Evolutionary conservation across 768 basidiomycete genomes (phyloP).

Genomic region (Suillus weaverae): DNA sequence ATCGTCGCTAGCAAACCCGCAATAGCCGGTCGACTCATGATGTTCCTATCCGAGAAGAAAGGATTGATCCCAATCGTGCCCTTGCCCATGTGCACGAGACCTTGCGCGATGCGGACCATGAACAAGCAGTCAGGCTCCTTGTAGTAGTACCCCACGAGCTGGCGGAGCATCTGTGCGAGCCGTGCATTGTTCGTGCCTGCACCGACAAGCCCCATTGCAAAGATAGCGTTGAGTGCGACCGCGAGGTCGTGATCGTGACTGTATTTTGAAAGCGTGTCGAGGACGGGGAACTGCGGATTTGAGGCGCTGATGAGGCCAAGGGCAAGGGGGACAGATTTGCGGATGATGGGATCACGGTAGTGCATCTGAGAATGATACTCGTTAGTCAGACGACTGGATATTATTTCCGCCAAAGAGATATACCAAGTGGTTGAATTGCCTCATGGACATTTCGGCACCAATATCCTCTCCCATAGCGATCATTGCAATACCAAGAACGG

Average conservation of each 20-base stretch:
- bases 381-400: slow-evolving; percentile 15
- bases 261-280: slow-evolving; percentile 98
- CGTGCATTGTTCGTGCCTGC: slow-evolving; percentile 99
- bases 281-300: slow-evolving; percentile 90
- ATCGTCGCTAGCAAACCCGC: slow-evolving; percentile 88
- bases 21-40: slow-evolving; percentile 86
- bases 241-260: slow-evolving; percentile 98
- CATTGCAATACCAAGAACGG: slow-evolving; percentile 91
- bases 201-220: slow-evolving; percentile 97
- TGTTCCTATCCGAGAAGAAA: slow-evolving; percentile 89
- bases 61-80: slow-evolving; percentile 97
- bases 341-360: slow-evolving; percentile 91
- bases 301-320: slow-evolving; percentile 94
- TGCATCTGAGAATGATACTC: slow-evolving; percentile 73
- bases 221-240: slow-evolving; percentile 95
- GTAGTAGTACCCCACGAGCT: slow-evolving; percentile 96
- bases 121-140: slow-evolving; percentile 97
- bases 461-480: slow-evolving; percentile 89
- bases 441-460: slow-evolving; percentile 95
- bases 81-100: slow-evolving; percentile 99
- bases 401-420: slow-evolving; percentile 24
- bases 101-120: slow-evolving; percentile 93
- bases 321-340: slow-evolving; percentile 91
- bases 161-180: slow-evolving; percentile 95
- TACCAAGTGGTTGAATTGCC: slow-evolving; percentile 97